Conservation (phyloP, 2,329 filamentous ascomycete genomes). For the Leptographium lundbergii region DNA sequence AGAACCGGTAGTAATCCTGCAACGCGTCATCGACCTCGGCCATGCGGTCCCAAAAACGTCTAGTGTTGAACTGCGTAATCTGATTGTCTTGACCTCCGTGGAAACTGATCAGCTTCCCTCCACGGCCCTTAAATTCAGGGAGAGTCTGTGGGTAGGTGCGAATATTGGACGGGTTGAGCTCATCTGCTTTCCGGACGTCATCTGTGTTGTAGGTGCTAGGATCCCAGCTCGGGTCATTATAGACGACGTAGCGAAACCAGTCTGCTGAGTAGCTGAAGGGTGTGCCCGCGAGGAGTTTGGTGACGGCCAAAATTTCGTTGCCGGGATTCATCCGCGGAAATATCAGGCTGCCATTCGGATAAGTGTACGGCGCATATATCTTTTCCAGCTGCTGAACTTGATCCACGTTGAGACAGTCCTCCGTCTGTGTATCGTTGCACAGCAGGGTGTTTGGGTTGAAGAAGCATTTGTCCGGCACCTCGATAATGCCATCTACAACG, state of each 20-base stretch:
- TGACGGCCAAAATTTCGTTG: constrained; percentile 25
- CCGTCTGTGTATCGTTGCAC: background rate
- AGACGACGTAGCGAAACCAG: constrained; percentile 36
- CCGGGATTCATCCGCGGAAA: constrained; percentile 39
- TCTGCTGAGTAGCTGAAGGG: constrained; percentile 30
- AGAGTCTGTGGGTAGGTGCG: constrained; percentile 22
- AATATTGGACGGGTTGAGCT: constrained; percentile 14
- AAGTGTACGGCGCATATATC: constrained; percentile 3
- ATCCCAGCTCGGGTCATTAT: constrained; percentile 30
- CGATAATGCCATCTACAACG: constrained; percentile 6
- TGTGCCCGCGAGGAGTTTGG: constrained; percentile 23
- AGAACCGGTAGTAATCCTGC: constrained; percentile 35
- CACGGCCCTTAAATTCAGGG: constrained; percentile 21
- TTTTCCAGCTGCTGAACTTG: constrained; percentile 4
- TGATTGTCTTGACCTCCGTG: constrained; percentile 30
- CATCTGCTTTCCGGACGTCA: constrained; percentile 19
- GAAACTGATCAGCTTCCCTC: constrained; percentile 32
- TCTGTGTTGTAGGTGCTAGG: constrained; percentile 21
- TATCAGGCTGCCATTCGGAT: constrained; percentile 28
- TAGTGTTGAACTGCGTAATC: constrained; percentile 30
- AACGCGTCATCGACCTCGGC: constrained; percentile 17
- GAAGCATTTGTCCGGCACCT: constrained; percentile 5
- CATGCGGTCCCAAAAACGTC: constrained; percentile 37
- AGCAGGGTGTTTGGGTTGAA: constrained; percentile 2
- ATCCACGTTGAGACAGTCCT: constrained; percentile 1